A percentile compares a stretch with the other conserved stretches of the same genome.
phyloP scores from a whole-genome alignment of 2,329 filamentous ascomycete genomes.

The Colletotrichum chrysophilum region DNA sequence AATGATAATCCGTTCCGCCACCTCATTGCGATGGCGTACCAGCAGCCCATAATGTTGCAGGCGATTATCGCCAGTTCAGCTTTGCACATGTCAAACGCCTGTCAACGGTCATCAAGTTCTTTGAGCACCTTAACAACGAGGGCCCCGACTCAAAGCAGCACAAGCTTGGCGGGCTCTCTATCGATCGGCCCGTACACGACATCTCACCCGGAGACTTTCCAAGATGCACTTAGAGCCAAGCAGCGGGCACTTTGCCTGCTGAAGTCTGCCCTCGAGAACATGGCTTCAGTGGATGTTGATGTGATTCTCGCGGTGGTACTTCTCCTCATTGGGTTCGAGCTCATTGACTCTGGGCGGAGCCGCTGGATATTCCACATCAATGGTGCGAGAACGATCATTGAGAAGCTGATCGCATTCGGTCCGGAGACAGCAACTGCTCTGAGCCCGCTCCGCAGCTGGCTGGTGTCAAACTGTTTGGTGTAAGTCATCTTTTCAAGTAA shows the following conservation, averaged over 20 bases:
- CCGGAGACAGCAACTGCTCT: neutral
- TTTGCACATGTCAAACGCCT: neutral
- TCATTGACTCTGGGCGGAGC: neutral
- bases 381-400: neutral
- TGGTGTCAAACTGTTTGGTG: constrained; percentile 1
- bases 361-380: neutral
- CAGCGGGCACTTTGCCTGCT: neutral
- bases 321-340: neutral
- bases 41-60: neutral
- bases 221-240: neutral
- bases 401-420: neutral
- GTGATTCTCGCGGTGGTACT: neutral
- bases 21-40: neutral
- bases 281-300: neutral
- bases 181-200: neutral
- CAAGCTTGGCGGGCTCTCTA: neutral
- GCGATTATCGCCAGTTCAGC: neutral
- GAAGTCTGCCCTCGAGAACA: neutral
- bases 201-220: neutral
- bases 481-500: neutral
- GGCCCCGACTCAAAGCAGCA: neutral
- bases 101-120: neutral
- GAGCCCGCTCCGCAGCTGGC: neutral
- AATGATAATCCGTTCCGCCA: neutral
- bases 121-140: neutral